These are phyloP conservation scores for Pseudevernia furfuracea DNA, from an alignment of 495 filamentous ascomycete species.

Conservation along the genomic window DNA sequence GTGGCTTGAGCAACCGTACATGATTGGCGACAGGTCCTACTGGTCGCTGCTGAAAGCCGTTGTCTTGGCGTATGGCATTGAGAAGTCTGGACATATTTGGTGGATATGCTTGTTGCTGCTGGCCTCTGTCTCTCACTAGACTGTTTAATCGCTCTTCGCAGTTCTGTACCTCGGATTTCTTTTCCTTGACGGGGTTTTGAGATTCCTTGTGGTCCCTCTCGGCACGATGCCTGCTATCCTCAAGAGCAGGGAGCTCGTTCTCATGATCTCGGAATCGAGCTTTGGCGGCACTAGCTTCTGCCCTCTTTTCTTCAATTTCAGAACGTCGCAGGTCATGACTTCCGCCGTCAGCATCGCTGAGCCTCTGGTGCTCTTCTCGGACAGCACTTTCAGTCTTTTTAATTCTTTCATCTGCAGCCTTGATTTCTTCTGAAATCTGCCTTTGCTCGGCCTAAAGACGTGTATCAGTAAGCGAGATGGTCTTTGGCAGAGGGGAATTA, in stretches of 20 bases:
- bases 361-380: conserved; percentile 40
- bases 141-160: conserved; percentile 41
- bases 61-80: conserved; percentile 56
- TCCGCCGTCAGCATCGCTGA: conserved; percentile 47
- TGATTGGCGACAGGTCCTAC: conserved; percentile 77
- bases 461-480: conserved; percentile 20
- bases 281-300: conserved; percentile 32
- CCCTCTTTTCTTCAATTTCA: conserved; percentile 38
- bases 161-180: conserved; percentile 36
- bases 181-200: conserved; percentile 26
- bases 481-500: conserved; percentile 24
- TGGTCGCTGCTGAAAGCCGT: conserved; percentile 58
- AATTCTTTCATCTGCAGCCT: conserved; percentile 38
- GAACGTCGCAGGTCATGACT: conserved; percentile 43
- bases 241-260: conserved; percentile 25
- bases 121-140: conserved; percentile 46
- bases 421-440: conserved; percentile 40
- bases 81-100: conserved; percentile 55
- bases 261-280: conserved; percentile 32
- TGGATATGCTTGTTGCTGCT: conserved; percentile 50
- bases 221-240: conserved; percentile 35
- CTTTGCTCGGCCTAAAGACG: conserved; percentile 44
- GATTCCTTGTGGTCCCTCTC: conserved; percentile 30
- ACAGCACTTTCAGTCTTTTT: conserved; percentile 37
- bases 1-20: conserved; percentile 63